Evolutionary conservation across 2,329 filamentous ascomycete genomes (phyloP), one percentile per base, ranked within the genome.

Genomic region (Hypoxylon sp.): DNA sequence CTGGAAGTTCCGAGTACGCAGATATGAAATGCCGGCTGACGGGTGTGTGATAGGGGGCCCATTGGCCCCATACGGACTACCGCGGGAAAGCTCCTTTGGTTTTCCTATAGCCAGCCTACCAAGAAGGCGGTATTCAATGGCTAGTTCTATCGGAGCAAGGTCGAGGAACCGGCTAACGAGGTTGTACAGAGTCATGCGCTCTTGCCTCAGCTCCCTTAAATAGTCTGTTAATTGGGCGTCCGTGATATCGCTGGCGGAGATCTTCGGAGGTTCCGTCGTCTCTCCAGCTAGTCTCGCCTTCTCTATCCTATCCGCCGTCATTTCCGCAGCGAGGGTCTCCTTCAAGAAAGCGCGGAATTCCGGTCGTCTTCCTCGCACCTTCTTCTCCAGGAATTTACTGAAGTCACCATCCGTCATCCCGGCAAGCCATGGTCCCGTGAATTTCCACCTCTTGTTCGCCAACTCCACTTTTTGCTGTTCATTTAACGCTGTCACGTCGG

Each of bases 391-490:
- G 73, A 88, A 92, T 29, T 78, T 75, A 26, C 84, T 79, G 74
- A 92, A 91, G 13, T 88, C 83, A 17, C 88, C 88, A 67, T 89
- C 84, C 3, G 83, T 85, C 82, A 90, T 84, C 47, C 87, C 86
- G 35, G 88, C 88, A 35, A 92, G 82, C 89, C 89, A 92, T 2
- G 90, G 90, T 0, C 90, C 90, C 26, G 81, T 80, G 71, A 91
- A 92, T 76, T 89, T 91, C 90, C 90, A 92, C 70, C 89, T 84
- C 72, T 82, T 83, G 68, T 85, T 84, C 53, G 81, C 79, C 37
- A 77, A 73, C 44, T 80, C 74, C 29, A 73, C 71, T 26, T 75
- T 75, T 50, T 80, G 72, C 63, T 77, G 77, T 14, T 75, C 66
- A 46, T 77, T 74, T 26, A 84, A 72, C 29, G 80, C 79, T 44